Percentiles rank a stretch among this genome's conserved stretches.
phyloP scores from a whole-genome alignment of 305 asterid genomes.

The Fraxinus latifolia region DNA sequence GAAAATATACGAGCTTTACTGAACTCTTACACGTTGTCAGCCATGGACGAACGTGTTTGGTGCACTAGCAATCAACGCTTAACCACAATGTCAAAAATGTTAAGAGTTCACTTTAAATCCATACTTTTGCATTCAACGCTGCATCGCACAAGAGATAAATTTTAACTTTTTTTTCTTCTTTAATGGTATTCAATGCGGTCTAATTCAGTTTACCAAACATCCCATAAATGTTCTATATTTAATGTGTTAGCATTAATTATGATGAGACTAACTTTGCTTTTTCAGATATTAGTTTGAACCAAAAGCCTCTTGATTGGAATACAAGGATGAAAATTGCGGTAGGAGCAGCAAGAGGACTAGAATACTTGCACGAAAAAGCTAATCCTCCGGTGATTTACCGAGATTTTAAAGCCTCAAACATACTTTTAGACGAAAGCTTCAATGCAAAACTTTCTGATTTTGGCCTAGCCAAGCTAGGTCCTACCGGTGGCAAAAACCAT shows the following conservation, averaged over 20 bases:
- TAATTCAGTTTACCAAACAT: neutral
- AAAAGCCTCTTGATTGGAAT: slow-evolving; percentile 37
- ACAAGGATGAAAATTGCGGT: slow-evolving; percentile 42
- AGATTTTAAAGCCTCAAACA: slow-evolving; percentile 46
- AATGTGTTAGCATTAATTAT: neutral
- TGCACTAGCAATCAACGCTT: neutral
- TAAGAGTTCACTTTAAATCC: neutral
- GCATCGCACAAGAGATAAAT: neutral
- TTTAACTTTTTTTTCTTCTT: neutral
- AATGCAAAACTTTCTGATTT: slow-evolving; percentile 46
- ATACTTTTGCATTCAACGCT: neutral
- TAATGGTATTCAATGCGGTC: neutral
- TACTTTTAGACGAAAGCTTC: slow-evolving; percentile 38
- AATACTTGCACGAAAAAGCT: slow-evolving; percentile 42
- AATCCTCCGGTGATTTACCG: slow-evolving; percentile 50
- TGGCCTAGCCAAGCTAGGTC: slow-evolving; percentile 48
- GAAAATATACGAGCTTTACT: neutral
- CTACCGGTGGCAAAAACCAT: slow-evolving; percentile 36
- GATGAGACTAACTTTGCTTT: neutral
- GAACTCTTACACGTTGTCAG: neutral
- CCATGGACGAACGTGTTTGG: neutral
- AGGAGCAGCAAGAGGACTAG: slow-evolving; percentile 47
- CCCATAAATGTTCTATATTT: neutral
- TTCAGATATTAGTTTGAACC: slow-evolving; percentile 25
- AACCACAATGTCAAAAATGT: neutral